Conservation (phyloP, 768 basidiomycete species). For the Trametes cingulata region DNA sequence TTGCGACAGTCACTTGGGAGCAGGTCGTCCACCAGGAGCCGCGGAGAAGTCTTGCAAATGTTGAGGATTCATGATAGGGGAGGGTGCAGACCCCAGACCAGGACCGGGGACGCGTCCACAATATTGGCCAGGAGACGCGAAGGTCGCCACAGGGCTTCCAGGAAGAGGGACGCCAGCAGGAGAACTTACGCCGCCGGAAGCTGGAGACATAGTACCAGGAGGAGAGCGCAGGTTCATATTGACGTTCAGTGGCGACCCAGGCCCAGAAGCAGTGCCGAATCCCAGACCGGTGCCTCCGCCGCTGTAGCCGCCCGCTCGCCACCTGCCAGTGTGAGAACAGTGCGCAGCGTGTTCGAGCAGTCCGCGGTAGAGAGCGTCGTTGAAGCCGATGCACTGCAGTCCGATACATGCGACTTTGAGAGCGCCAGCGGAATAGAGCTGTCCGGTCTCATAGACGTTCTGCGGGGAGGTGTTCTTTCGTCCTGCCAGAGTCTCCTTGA, state of each 20-base stretch:
- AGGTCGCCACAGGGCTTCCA: not conserved
- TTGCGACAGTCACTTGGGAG: not conserved
- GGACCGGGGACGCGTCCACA: not conserved
- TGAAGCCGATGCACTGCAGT: conserved; percentile 78
- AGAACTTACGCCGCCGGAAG: not conserved
- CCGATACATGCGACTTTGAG: conserved; percentile 73
- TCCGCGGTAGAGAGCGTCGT: conserved; percentile 60
- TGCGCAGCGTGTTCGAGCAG: conserved; percentile 64
- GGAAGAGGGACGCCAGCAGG: not conserved
- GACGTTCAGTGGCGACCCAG: not conserved
- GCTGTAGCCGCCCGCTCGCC: conserved; percentile 24
- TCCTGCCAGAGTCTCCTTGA: conserved; percentile 70
- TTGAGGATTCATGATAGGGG: not conserved
- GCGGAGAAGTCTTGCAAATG: not conserved
- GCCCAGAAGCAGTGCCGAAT: not conserved
- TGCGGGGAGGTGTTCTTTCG: conserved; percentile 80
- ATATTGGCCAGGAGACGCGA: not conserved
- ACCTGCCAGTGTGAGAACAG: conserved; percentile 36
- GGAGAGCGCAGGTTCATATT: not conserved
- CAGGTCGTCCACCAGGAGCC: not conserved
- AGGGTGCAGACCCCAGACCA: not conserved
- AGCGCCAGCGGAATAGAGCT: conserved; percentile 73
- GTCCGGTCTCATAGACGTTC: conserved; percentile 71
- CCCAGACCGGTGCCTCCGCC: not conserved
- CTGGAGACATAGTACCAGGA: not conserved